Percentiles rank a stretch among this genome's conserved stretches.
phyloP scores from a whole-genome alignment of 257 asterid species.

The Solanum corneliomulleri region DNA sequence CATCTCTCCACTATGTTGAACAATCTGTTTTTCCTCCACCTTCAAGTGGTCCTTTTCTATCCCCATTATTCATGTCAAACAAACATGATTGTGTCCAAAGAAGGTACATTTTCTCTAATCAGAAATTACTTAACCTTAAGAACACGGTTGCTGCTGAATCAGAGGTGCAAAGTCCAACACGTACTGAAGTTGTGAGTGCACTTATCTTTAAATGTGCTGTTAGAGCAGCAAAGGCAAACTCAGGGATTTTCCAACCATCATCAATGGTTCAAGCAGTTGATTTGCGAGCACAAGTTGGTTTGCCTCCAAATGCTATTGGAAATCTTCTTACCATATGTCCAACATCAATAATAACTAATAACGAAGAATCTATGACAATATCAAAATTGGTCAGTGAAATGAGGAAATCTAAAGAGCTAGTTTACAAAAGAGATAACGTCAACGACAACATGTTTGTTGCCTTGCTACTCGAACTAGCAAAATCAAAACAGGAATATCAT shows the following conservation, averaged over 20 bases:
- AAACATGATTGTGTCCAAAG: neutral
- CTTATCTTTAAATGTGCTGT: neutral
- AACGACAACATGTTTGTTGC: neutral
- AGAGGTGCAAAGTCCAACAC: neutral
- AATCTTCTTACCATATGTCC: neutral
- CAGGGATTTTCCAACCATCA: neutral
- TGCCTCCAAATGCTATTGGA: neutral
- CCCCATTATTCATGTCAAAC: neutral
- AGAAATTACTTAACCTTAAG: neutral
- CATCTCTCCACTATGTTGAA: neutral
- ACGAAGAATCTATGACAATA: neutral
- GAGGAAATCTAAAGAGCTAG: neutral
- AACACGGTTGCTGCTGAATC: neutral
- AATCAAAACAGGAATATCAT: neutral
- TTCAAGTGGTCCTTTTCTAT: neutral
- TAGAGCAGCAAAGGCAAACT: neutral
- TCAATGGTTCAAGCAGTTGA: neutral
- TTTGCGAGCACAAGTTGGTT: neutral
- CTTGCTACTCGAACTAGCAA: neutral
- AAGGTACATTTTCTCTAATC: neutral
- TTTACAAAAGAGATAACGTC: neutral
- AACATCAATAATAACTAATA: neutral
- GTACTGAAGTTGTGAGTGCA: neutral
- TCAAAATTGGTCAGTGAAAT: neutral
- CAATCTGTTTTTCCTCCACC: neutral